Percentiles rank a stretch among this genome's conserved stretches.
These are phyloP conservation scores for Combretum micranthum DNA, from an alignment of 345 rosid genomes.

Conservation along the genomic window DNA sequence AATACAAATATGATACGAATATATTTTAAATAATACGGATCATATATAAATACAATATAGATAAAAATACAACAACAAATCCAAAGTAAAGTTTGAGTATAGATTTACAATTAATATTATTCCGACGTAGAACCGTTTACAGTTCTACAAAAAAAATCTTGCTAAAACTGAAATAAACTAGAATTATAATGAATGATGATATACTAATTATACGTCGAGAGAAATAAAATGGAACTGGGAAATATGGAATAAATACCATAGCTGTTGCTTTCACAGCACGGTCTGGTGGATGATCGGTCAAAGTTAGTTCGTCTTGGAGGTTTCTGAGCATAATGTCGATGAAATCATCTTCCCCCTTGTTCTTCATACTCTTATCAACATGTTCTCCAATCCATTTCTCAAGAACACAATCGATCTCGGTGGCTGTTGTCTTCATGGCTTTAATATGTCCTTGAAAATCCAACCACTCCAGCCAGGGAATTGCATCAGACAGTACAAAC, in stretches of 20 bases:
- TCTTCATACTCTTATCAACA: slow-evolving; percentile 1
- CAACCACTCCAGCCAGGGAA: slow-evolving; percentile 12
- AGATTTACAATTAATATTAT: too few species aligned
- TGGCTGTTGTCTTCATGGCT: slow-evolving; percentile 15
- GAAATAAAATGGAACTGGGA: not conserved
- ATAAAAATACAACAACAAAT: too few species aligned
- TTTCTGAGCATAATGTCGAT: slow-evolving; percentile 9
- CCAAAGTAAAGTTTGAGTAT: too few species aligned
- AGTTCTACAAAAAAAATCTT: too few species aligned
- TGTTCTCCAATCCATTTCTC: slow-evolving; percentile 15
- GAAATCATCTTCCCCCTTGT: slow-evolving; percentile 4
- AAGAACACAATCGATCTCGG: slow-evolving; percentile 12
- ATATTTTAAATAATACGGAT: too few species aligned
- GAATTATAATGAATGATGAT: not conserved
- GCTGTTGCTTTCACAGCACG: slow-evolving; percentile 14
- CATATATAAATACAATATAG: too few species aligned
- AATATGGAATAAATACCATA: slow-evolving; percentile 7
- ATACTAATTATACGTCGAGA: not conserved
- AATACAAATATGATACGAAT: too few species aligned
- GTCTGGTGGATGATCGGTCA: slow-evolving; percentile 1
- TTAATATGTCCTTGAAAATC: slow-evolving; percentile 17
- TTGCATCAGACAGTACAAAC: slow-evolving; percentile 13
- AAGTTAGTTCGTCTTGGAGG: slow-evolving; percentile 2
- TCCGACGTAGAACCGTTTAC: too few species aligned
- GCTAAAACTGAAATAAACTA: too few species aligned